These are phyloP conservation scores for Capsicum chinense DNA, from an alignment of 257 asterid genomes.

Conservation along the genomic window DNA sequence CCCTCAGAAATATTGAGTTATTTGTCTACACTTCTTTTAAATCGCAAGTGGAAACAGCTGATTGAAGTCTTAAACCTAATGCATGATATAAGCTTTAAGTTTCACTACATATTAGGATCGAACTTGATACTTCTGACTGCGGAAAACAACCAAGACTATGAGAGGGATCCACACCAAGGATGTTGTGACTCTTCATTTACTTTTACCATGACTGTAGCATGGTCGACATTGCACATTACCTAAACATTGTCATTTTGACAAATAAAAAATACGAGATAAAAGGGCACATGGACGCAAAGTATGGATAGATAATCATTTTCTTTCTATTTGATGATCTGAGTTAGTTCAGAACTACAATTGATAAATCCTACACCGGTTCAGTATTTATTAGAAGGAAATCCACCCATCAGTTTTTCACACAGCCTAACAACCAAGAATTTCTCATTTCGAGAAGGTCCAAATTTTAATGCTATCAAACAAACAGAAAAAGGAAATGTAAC, in stretches of 20 bases:
- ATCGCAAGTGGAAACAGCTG: too few relatives aligned
- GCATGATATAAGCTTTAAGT: too few relatives aligned
- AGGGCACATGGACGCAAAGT: background rate
- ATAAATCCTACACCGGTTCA: background rate
- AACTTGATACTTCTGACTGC: too few relatives aligned
- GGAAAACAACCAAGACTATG: too few relatives aligned
- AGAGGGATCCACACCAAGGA: background rate
- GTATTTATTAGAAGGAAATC: too few relatives aligned
- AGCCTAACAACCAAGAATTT: background rate
- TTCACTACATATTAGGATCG: too few relatives aligned
- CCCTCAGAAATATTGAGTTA: too few relatives aligned
- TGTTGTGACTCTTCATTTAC: background rate
- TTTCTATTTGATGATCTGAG: background rate
- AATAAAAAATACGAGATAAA: background rate
- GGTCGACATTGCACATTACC: background rate
- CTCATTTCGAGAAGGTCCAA: too few relatives aligned
- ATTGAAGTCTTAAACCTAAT: too few relatives aligned
- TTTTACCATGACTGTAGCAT: background rate
- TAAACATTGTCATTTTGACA: background rate
- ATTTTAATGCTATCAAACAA: background rate
- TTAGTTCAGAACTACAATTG: background rate
- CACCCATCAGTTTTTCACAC: background rate
- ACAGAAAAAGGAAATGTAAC: background rate
- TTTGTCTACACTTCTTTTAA: too few relatives aligned
- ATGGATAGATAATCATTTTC: background rate